Evolutionary conservation across 2,329 filamentous ascomycete species (phyloP).

Genomic region (Cadophora gregata): DNA sequence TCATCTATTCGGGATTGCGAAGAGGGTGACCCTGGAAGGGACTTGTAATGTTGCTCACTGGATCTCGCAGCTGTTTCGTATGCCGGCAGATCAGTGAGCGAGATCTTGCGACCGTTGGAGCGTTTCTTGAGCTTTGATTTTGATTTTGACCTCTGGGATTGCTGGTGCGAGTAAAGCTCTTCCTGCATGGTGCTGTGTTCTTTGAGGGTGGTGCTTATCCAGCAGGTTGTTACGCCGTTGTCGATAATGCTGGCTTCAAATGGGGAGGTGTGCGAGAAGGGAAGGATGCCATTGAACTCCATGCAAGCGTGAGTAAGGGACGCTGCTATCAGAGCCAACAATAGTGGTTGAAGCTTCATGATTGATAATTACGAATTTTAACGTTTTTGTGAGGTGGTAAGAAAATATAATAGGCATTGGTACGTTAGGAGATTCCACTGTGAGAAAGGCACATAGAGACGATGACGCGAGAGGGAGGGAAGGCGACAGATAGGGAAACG

Average conservation of each 20-base stretch:
- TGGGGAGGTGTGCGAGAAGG: constrained; percentile 24
- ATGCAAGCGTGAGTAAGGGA: constrained; percentile 24
- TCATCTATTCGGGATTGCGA: background rate
- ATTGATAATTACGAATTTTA: background rate
- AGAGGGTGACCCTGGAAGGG: background rate
- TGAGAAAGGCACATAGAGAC: background rate
- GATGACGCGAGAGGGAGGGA: background rate
- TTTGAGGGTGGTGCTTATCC: constrained; percentile 27
- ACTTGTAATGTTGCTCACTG: background rate
- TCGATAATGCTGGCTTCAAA: constrained; percentile 29
- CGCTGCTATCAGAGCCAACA: background rate
- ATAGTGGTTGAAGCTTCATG: background rate
- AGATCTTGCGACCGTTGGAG: constrained; percentile 8
- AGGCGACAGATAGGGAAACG: background rate
- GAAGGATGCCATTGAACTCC: constrained; percentile 28
- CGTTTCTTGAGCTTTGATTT: background rate
- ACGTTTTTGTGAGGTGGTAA: background rate
- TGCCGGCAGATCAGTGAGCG: background rate
- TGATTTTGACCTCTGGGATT: background rate
- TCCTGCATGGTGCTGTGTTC: constrained; percentile 17
- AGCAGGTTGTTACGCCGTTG: constrained; percentile 29
- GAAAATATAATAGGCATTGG: background rate
- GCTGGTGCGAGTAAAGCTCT: background rate
- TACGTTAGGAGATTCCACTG: background rate
- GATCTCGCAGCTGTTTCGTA: background rate